Base-by-base conservation (phyloP, 1,139 yeast genomes). In the Trichomonascaceae sp. region DNA sequence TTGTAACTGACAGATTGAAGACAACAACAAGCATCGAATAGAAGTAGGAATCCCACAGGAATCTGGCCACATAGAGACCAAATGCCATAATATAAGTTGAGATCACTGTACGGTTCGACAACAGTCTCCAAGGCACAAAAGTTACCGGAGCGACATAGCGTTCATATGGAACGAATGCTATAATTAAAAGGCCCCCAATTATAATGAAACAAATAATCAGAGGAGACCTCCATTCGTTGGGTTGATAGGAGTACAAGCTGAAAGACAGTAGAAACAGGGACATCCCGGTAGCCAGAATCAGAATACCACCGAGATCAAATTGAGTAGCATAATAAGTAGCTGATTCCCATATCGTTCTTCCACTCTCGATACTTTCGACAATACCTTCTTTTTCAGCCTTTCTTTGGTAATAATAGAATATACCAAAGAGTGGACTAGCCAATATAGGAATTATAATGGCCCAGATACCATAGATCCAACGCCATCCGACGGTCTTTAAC, bases 401-500 rank as follows among this genome's bases (percentile, higher is more conserved):
- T 13, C 55, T 53, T 45, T 67, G 64, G 55, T 64, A 65, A 52
- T 50, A 61, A 61, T 62, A 65, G 59, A 70, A 60, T 18, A 66
- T 60, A 15, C 61, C 39, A 30, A 61, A 58, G 30, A 72, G 55
- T 5, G 75, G 75, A 13, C 60, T 44, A 24, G 65, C 63, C 22
- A 67, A 66, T 27, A 70, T 56, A 1, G 74, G 73, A 55, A 64
- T 59, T 41, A 72, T 64, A 39, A 73, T 61, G 13, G 70, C 66
- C 60, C 70, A 72, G 32, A 65, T 56, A 30, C 72, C 72, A 57
- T 66, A 71, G 5, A 70, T 74, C 70, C 71, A 67, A 54, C 74
- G 61, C 73, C 74, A 71, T 19, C 58, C 53, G n/a, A 36, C 19
- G 12, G 36, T 47, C 18, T 60, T 47, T 8, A 62, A 41, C 58